phyloP scores from a whole-genome alignment of 768 basidiomycete species.

The Russula virescens region DNA sequence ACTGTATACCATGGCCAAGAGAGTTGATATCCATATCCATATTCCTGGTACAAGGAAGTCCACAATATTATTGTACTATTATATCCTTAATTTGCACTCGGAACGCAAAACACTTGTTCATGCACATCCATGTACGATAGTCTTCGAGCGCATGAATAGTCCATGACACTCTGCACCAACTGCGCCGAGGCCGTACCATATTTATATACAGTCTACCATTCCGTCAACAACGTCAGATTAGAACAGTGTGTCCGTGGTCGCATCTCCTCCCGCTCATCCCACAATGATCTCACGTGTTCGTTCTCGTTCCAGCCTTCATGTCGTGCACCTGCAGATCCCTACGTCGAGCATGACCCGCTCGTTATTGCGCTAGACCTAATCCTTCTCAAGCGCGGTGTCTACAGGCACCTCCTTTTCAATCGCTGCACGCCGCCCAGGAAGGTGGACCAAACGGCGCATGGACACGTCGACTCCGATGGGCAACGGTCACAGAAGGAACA shows the following conservation, averaged over 20 bases:
- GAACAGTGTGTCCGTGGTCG: slow-evolving; percentile 72
- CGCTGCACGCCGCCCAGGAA: slow-evolving; percentile 60
- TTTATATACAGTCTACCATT: slow-evolving; percentile 79
- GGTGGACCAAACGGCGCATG: slow-evolving; percentile 22
- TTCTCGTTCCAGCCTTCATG: slow-evolving; percentile 45
- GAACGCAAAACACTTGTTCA: not conserved
- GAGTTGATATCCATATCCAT: slow-evolving; percentile 7
- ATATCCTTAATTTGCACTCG: slow-evolving; percentile 1
- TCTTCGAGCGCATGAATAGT: not conserved
- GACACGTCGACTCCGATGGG: not conserved
- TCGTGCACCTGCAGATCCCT: slow-evolving; percentile 72
- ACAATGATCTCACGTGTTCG: not conserved
- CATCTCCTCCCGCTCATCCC: not conserved
- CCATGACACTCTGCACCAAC: slow-evolving; percentile 76
- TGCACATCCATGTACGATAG: not conserved
- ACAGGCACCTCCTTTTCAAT: slow-evolving; percentile 77
- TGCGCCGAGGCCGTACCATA: slow-evolving; percentile 61
- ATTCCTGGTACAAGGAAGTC: not conserved
- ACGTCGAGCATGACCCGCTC: slow-evolving; percentile 77
- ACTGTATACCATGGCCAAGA: slow-evolving; percentile 4
- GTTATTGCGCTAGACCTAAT: slow-evolving; percentile 75
- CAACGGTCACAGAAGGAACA: not conserved
- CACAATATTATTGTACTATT: slow-evolving; percentile 5
- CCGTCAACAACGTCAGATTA: slow-evolving; percentile 69
- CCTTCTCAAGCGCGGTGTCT: slow-evolving; percentile 75